phyloP scores from a whole-genome alignment of 2,329 filamentous ascomycete species.

The Trichoderma guizhouense region DNA sequence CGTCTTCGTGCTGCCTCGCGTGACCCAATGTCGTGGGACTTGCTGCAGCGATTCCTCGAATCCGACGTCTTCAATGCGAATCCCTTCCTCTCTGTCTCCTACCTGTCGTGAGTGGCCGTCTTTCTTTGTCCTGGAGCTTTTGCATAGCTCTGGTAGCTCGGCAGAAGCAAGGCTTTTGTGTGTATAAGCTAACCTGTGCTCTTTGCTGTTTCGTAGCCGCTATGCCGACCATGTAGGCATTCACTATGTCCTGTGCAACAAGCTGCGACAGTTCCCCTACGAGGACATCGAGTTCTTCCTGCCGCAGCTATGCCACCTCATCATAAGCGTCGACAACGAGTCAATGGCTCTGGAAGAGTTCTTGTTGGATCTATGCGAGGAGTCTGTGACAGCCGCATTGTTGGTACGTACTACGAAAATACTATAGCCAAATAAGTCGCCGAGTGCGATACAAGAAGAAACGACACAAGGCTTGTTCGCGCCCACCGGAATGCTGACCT shows the following conservation, averaged over 20 bases:
- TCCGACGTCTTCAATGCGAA: conserved; percentile 92
- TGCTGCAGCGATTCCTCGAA: conserved; percentile 87
- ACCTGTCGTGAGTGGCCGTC: conserved; percentile 67
- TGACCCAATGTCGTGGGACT: conserved; percentile 71
- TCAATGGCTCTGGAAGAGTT: conserved; percentile 90
- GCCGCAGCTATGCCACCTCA: conserved; percentile 80
- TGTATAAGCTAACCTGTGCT: conserved; percentile 17
- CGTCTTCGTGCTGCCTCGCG: conserved; percentile 26
- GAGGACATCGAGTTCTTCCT: conserved; percentile 93
- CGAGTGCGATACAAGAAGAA: background rate
- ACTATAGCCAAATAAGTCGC: background rate
- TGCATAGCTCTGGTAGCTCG: background rate
- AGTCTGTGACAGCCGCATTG: conserved; percentile 79
- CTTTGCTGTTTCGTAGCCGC: conserved; percentile 50
- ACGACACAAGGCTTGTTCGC: background rate
- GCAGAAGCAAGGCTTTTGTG: conserved; percentile 25
- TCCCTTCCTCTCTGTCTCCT: conserved; percentile 83
- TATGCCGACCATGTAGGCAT: conserved; percentile 89
- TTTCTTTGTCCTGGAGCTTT: background rate
- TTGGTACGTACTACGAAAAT: conserved; percentile 54
- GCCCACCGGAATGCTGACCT: conserved; percentile 1
- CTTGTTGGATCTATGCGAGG: conserved; percentile 78
- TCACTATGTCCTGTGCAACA: conserved; percentile 83
- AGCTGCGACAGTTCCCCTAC: conserved; percentile 84
- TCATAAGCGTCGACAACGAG: conserved; percentile 86